These are phyloP conservation scores for Pythium biforme DNA, from an alignment of 352 stramenopile species.

Conservation along the genomic window DNA sequence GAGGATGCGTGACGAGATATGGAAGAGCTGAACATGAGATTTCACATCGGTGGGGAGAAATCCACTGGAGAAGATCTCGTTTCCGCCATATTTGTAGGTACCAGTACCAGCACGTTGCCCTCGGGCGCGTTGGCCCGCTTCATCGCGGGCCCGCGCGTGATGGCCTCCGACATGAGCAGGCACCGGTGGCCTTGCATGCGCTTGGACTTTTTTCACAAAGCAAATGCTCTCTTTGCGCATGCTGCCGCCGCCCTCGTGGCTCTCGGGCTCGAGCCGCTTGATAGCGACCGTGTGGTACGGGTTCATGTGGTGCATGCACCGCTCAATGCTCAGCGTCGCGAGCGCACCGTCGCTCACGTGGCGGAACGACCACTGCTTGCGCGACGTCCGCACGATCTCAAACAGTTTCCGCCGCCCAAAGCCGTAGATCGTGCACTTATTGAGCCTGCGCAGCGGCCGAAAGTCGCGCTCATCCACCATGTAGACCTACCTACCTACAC, in stretches of 20 bases:
- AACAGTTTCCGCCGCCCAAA: conserved; percentile 79
- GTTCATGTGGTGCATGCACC: conserved; percentile 64
- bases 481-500: conserved; percentile 61
- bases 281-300: conserved; percentile 77
- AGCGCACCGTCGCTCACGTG: conserved; percentile 60
- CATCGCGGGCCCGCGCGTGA: conserved; percentile 75
- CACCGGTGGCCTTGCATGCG: conserved; percentile 59
- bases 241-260: conserved; percentile 36
- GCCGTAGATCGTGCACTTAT: conserved; percentile 71
- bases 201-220: conserved; percentile 81
- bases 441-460: conserved; percentile 52
- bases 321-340: conserved; percentile 63
- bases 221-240: conserved; percentile 75
- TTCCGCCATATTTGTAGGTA: too few species aligned
- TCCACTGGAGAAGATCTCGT: too few species aligned
- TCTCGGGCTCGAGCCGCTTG: conserved; percentile 56
- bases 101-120: conserved; percentile 44
- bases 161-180: conserved; percentile 78
- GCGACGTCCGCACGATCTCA: conserved; percentile 67
- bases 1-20: too few species aligned
- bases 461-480: conserved; percentile 80
- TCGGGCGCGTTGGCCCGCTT: conserved; percentile 50
- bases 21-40: too few species aligned
- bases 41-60: too few species aligned
- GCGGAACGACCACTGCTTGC: conserved; percentile 71